Base-by-base conservation (phyloP, 2,329 filamentous ascomycete species). In the Paecilomyces fulvus region DNA sequence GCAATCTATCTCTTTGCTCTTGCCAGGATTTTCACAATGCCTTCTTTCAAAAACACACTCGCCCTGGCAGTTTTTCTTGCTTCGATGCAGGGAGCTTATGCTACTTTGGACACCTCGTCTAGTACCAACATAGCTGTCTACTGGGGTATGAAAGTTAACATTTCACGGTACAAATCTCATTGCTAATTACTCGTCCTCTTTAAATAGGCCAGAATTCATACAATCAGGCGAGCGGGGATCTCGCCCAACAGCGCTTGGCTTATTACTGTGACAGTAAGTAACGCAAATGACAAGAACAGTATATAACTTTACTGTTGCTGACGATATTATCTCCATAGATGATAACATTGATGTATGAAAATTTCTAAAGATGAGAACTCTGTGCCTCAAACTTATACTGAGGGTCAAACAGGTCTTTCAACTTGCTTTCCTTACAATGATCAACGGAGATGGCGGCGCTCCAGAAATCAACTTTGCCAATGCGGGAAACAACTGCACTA, bases 401-500 rank as follows among this genome's bases (percentile, higher is more conserved):
- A 30, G 56, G 20, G 17, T 58, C 31, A 6, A 43, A 37, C 57
- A 83, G 78, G 80, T 87, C 56, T 84, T 89, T 53, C 81, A 83
- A 1, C 64, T 89, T 52, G 79, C 85, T 1, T 89, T 89, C 65
- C 64, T 88, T 56, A 79, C 79, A 53, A 77, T 75, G 51, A 80
- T 89, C 59, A 79, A 75, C 49, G 79, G 77, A 14, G 74, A 76
- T 2, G 77, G 75, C 21, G 73, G 75, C 11, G 72, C 72, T 20
- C 78, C 80, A 0, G 75, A 77, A 46, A 72, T 85, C 56, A 87
- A 89, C 70, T 85, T 89, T 64, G 81, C 85, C 55, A 86, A 83
- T 59, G 79, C 81, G 7, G 80, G 80, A n/a, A 75, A 86, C 60
- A 78, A 78, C 49, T 89, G 86, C 70, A 80, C 78, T 4, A 69